A percentile compares a stretch with the other conserved stretches of the same genome.
Conservation (phyloP, 2,329 filamentous ascomycete species). For the Hymenotorrendiella dingleyae region DNA sequence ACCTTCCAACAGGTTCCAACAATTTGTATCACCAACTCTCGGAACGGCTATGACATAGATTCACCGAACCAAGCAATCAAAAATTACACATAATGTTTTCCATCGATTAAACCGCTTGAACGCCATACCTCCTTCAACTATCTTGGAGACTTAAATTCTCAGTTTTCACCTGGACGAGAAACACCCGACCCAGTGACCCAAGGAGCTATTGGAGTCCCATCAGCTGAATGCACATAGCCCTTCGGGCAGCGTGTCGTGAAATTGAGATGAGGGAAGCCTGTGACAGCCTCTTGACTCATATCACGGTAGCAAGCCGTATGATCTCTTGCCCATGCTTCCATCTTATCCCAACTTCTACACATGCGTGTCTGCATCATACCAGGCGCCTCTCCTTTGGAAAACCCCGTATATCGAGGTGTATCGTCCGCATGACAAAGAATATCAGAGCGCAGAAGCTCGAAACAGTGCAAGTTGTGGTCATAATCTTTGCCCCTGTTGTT, state of each 20-base stretch:
- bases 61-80: too few species aligned
- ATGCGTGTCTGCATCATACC: conserved; percentile 1
- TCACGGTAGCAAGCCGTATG: conserved; percentile 1
- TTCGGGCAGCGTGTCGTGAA: not conserved
- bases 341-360: conserved; percentile 3
- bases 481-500: not conserved
- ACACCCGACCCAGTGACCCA: not conserved
- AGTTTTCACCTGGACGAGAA: not conserved
- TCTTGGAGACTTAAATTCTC: not conserved
- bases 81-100: too few species aligned
- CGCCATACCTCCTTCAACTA: too few species aligned
- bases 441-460: not conserved
- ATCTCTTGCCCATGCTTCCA: not conserved
- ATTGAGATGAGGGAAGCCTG: not conserved
- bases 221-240: not conserved
- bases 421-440: conserved; percentile 1
- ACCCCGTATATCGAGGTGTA: conserved; percentile 1
- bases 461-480: conserved; percentile 2
- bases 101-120: too few species aligned
- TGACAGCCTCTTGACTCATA: not conserved
- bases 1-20: too few species aligned
- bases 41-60: too few species aligned
- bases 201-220: not conserved
- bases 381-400: not conserved
- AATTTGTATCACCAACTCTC: too few species aligned